Evolutionary conservation across 768 basidiomycete species (phyloP), one percentile per base, ranked within the genome.

Genomic region (Sarcodon aspratus): DNA sequence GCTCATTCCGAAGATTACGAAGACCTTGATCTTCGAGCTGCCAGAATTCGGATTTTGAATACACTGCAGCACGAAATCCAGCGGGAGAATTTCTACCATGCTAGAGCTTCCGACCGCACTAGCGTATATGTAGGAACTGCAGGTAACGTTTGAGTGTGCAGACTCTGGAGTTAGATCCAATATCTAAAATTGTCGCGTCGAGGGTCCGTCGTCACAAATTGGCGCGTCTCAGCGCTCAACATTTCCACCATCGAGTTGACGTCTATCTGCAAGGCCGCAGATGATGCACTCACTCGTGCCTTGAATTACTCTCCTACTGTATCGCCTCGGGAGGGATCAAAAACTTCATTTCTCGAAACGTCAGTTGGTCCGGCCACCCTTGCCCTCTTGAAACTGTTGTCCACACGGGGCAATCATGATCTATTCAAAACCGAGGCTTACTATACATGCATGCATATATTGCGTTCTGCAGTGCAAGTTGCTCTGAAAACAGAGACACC

Each of bases 331-430:
- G 40, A 42, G 9, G 40, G 17, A 17, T 42, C 40, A 13, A 48
- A 44, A 33, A 51, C 54, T 3, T 55, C 59, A 10, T 63, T 61
- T 45, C 60, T 64, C 48, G 60, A 61, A 47, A 64, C 63, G 10
- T 49, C 50, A 46, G 55, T 63, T 44, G 61, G 63, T 10, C 54
- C 57, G 9, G 63, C 61, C 36, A 55, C 59, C 8, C 17, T 42
- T 8, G 54, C 63, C 36, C 27, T 61, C 36, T 57, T 64, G 21
- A 27, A 27, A 27, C 21, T 27, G 21, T 27, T 27, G 21, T 27
- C 21, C 21, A 27, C 21, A 27, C 21, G 21, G 21, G 21, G 21
- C 3, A 27, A 27, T 27, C 21, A 27, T 27, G 21, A 27, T 27
- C 5, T 27, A 27, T 27, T 27, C 21, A 5, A 5, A 27, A 27